A percentile compares a stretch with the other conserved stretches of the same genome.
phyloP scores from a whole-genome alignment of 768 basidiomycete species.

The Lactarius akahatsu region DNA sequence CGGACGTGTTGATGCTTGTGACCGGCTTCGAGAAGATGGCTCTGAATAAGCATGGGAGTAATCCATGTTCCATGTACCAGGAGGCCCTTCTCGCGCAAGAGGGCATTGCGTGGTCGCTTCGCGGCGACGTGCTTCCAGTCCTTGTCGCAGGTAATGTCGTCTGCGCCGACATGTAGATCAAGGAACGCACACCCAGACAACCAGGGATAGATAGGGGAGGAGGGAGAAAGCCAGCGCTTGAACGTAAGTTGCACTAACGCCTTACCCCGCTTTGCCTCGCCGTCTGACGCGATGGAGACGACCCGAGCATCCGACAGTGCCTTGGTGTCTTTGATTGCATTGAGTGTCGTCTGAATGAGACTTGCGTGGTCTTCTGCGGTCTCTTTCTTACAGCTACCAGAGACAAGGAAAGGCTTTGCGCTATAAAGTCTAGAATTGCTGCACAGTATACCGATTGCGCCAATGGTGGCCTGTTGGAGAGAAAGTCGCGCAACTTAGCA shows the following conservation, averaged over 20 bases:
- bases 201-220: neutral
- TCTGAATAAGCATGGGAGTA: neutral
- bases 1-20: neutral
- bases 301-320: neutral
- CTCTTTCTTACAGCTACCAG: slow-evolving; percentile 11
- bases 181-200: neutral
- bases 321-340: neutral
- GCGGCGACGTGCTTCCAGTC: slow-evolving; percentile 10
- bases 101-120: neutral
- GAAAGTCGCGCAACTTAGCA: neutral
- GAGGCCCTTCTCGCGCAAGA: slow-evolving; percentile 10
- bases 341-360: neutral
- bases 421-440: slow-evolving; percentile 5
- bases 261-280: neutral
- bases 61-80: neutral
- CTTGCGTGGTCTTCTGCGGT: neutral
- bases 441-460: neutral
- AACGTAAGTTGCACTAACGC: neutral
- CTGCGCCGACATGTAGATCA: neutral
- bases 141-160: slow-evolving; percentile 13
- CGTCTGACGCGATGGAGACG: slow-evolving; percentile 4
- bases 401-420: slow-evolving; percentile 1
- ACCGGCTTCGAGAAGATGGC: neutral
- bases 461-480: slow-evolving; percentile 12
- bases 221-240: neutral